Evolutionary conservation across 164 flowering plant genomes (phyloP).

Genomic region (Macadamia integrifolia): DNA sequence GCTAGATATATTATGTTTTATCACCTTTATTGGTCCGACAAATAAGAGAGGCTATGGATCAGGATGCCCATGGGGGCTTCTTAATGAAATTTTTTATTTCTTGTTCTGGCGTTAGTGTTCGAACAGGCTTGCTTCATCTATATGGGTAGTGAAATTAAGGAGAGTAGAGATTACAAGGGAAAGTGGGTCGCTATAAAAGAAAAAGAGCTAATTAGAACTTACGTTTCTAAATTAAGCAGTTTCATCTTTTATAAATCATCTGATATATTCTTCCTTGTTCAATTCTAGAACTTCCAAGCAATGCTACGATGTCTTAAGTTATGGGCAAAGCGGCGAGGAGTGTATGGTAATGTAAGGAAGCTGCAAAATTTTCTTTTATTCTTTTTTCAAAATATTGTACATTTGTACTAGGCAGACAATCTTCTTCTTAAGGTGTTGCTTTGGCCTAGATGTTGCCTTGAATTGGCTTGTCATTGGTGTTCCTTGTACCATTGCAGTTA

Average conservation of each 20-base stretch:
- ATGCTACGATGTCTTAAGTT: conserved; percentile 43
- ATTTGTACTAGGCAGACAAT: background rate
- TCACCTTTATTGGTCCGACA: no score
- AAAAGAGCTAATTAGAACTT: no score
- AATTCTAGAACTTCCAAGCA: conserved; percentile 37
- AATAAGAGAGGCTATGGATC: no score
- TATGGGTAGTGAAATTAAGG: no score
- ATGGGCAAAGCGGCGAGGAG: conserved; percentile 58
- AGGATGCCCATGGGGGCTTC: no score
- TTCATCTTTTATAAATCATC: conserved; percentile 1
- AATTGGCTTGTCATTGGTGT: background rate
- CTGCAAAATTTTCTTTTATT: background rate
- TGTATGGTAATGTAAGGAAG: conserved; percentile 47
- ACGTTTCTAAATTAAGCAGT: background rate
- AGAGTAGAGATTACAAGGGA: no score
- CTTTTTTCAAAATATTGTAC: background rate
- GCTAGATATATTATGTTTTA: no score
- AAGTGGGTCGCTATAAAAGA: no score
- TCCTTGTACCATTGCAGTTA: conserved; percentile 27
- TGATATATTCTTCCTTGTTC: conserved; percentile 7
- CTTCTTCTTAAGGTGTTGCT: background rate
- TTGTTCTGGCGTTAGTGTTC: no score
- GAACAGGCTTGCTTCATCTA: no score
- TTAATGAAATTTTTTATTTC: no score
- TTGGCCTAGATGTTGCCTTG: background rate